These are phyloP conservation scores for Leccinum griseonigrum DNA, from an alignment of 1,284 basidiomycete species.

Conservation along the genomic window DNA sequence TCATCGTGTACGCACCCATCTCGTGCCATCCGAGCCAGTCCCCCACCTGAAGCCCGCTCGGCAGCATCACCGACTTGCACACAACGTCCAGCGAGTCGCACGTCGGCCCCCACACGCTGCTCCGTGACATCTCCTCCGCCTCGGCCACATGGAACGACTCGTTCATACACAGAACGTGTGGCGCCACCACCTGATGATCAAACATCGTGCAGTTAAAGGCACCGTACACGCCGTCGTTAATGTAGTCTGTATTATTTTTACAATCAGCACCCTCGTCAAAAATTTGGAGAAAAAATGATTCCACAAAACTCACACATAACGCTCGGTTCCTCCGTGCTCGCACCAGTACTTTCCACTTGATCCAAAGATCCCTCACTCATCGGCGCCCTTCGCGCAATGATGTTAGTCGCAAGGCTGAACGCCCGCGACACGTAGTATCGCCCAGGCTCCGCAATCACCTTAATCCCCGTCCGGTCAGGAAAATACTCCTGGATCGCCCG, in stretches of 20 bases:
- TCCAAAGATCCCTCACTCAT: conserved; percentile 28
- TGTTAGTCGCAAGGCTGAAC: conserved; percentile 90
- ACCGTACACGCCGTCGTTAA: conserved; percentile 98
- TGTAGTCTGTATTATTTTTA: conserved; percentile 68
- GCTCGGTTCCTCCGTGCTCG: conserved; percentile 50
- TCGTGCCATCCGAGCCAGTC: conserved; percentile 92
- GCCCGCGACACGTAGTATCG: conserved; percentile 92
- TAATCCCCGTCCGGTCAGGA: conserved; percentile 73
- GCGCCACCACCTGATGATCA: conserved; percentile 87
- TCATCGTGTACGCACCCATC: conserved; percentile 94
- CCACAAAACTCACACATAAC: conserved; percentile 74
- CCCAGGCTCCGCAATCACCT: conserved; percentile 96
- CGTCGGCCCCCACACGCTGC: conserved; percentile 75
- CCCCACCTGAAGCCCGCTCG: conserved; percentile 68
- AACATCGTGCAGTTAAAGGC: conserved; percentile 98
- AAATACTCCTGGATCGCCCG: conserved; percentile 82
- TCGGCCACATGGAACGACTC: conserved; percentile 53
- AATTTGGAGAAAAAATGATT: conserved; percentile 10
- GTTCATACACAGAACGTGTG: conserved; percentile 70
- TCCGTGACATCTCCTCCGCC: conserved; percentile 43
- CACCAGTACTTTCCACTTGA: neutral
- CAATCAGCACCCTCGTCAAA: conserved; percentile 5
- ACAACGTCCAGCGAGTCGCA: conserved; percentile 93
- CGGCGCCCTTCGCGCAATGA: conserved; percentile 86
- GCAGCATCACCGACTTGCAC: conserved; percentile 58